Conservation (phyloP, 140 eudicot genomes). For the Flaveria floridana region DNA sequence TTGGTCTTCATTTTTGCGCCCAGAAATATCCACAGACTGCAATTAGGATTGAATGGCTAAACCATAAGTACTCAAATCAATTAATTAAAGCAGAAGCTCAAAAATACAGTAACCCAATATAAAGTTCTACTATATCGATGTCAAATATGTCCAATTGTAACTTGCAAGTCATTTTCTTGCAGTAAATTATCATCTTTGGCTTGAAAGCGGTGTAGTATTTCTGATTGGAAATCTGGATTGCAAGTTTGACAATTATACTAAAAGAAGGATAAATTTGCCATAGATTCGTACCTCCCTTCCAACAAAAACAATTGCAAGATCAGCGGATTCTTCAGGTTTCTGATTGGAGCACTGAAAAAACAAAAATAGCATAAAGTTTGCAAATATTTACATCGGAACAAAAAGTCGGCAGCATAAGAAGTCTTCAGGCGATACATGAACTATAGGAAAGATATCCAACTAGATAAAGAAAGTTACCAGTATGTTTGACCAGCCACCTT, state of each 20-base stretch:
- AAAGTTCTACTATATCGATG: conserved; percentile 12
- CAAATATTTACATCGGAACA: conserved; percentile 9
- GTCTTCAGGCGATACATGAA: conserved; percentile 7
- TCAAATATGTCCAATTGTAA: conserved; percentile 22
- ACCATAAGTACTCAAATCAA: conserved; percentile 9
- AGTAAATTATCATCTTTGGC: neutral
- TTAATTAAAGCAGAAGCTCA: conserved; percentile 2
- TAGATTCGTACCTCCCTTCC: conserved; percentile 71
- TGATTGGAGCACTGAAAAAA: conserved; percentile 60
- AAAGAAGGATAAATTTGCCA: conserved; percentile 14
- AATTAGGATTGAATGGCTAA: conserved; percentile 30
- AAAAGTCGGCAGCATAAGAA: neutral
- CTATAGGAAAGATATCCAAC: neutral
- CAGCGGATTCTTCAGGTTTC: conserved; percentile 46
- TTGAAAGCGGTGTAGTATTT: conserved; percentile 5
- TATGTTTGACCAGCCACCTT: conserved; percentile 81
- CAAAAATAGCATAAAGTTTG: conserved; percentile 30
- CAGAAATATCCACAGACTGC: conserved; percentile 66
- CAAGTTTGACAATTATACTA: neutral
- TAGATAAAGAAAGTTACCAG: conserved; percentile 50
- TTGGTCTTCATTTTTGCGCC: conserved; percentile 48
- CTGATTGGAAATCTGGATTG: conserved; percentile 6
- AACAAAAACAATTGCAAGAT: conserved; percentile 74
- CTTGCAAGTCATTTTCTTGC: neutral
- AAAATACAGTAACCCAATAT: conserved; percentile 1